These are phyloP conservation scores for Ichthyophthirius multifiliis DNA, from an alignment of 169 alveolate species.

Conservation along the genomic window DNA sequence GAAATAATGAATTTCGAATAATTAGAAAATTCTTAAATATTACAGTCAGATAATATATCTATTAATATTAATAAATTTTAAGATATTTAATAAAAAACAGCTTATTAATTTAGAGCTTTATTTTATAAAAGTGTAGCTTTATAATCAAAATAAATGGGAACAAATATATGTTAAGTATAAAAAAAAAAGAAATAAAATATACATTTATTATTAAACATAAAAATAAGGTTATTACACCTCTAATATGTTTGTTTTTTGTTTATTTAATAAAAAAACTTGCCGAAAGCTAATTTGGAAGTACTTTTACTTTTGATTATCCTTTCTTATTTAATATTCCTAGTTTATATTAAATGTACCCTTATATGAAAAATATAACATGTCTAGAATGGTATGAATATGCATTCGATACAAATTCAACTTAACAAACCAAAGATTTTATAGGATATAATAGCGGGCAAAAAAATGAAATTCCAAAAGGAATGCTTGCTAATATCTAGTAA, in stretches of 20 bases:
- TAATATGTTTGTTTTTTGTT: slow-evolving; percentile 70
- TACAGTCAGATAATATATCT: no score
- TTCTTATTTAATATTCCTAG: slow-evolving; percentile 58
- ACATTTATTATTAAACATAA: neutral
- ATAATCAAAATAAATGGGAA: slow-evolving; percentile 37
- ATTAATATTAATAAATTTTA: no score
- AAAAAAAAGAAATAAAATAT: neutral
- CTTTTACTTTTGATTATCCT: slow-evolving; percentile 57
- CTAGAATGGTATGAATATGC: slow-evolving; percentile 49
- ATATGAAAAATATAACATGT: slow-evolving; percentile 45
- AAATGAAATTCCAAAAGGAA: slow-evolving; percentile 35
- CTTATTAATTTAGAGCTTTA: slow-evolving; percentile 41
- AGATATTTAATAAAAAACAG: slow-evolving; percentile 22
- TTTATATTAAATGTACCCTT: slow-evolving; percentile 36
- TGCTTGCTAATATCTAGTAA: slow-evolving; percentile 30
- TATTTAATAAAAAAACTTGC: slow-evolving; percentile 62
- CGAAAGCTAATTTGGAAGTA: slow-evolving; percentile 43
- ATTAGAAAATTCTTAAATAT: no score
- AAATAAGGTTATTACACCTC: slow-evolving; percentile 70
- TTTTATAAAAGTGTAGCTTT: slow-evolving; percentile 34
- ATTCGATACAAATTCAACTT: slow-evolving; percentile 40
- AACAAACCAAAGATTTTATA: slow-evolving; percentile 38
- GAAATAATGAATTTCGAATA: no score
- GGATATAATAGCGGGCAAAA: slow-evolving; percentile 55
- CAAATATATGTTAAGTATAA: slow-evolving; percentile 30